Conservation (phyloP, 1,284 basidiomycete species). For the Cutaneotrichosporon daszewskae region DNA sequence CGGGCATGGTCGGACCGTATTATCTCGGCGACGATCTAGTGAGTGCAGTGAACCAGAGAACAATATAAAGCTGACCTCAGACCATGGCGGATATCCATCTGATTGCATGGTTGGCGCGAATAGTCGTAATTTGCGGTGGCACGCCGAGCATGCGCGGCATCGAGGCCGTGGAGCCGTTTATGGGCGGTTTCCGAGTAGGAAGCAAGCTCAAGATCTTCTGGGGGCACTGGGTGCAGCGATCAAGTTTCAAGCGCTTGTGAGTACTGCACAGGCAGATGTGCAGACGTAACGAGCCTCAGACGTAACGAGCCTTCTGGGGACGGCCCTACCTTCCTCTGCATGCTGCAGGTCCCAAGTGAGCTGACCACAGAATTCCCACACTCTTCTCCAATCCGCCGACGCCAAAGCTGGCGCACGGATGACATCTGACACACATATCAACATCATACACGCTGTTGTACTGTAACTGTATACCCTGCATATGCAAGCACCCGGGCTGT, state of each 20-base stretch:
- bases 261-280: no score
- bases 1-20: conserved; percentile 64
- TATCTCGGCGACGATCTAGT: conserved; percentile 57
- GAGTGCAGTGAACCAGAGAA: conserved; percentile 14
- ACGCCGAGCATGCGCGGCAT: conserved; percentile 49
- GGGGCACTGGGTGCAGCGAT: conserved; percentile 59
- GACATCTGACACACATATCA: no score
- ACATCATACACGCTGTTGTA: no score
- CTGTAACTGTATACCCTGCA: no score
- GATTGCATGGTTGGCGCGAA: conserved; percentile 65
- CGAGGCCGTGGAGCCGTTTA: conserved; percentile 29
- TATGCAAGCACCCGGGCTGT: no score
- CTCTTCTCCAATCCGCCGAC: no score
- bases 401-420: no score
- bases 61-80: conserved; percentile 37
- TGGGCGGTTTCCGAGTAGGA: conserved; percentile 36
- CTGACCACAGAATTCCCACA: no score
- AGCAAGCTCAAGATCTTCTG: conserved; percentile 52
- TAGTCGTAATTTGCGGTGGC: conserved; percentile 59
- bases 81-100: conserved; percentile 75
- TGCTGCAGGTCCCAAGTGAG: no score
- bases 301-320: no score
- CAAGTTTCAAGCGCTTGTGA: conserved; percentile 66
- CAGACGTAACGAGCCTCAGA: no score
- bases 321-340: no score